These are phyloP conservation scores for Choanephora cucurbitarum DNA, from an alignment of 371 early-diverging fungal species.

Conservation along the genomic window DNA sequence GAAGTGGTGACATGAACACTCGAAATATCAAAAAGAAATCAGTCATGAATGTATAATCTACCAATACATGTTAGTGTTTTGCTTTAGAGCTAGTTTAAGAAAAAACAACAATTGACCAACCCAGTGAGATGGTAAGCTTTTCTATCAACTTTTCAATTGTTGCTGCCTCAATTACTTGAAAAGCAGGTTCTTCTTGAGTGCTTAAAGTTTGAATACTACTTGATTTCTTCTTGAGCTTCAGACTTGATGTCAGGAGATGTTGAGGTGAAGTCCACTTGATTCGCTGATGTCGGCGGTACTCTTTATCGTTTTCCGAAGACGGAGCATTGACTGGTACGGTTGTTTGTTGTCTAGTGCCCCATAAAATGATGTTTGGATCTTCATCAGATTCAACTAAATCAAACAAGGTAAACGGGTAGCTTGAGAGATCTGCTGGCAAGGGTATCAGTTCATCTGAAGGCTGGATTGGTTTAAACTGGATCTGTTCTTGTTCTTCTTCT, in stretches of 20 bases:
- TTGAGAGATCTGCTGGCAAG: conserved; percentile 38
- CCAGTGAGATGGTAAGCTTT: conserved; percentile 64
- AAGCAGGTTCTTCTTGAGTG: neutral
- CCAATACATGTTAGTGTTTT: conserved; percentile 1
- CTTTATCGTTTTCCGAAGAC: neutral
- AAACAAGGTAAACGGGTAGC: conserved; percentile 52
- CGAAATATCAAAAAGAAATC: conserved; percentile 75
- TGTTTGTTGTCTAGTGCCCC: conserved; percentile 36
- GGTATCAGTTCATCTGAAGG: conserved; percentile 4
- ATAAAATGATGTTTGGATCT: conserved; percentile 54
- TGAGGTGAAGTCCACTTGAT: conserved; percentile 15
- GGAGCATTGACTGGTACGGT: conserved; percentile 2
- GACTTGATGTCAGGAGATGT: conserved; percentile 7
- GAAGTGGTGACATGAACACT: conserved; percentile 59
- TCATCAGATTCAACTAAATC: conserved; percentile 55
- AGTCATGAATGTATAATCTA: conserved; percentile 70
- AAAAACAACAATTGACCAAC: conserved; percentile 28
- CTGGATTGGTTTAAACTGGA: conserved; percentile 12
- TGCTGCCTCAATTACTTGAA: conserved; percentile 55
- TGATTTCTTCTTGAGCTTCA: conserved; percentile 10
- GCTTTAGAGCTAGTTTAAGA: neutral
- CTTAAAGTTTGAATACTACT: neutral
- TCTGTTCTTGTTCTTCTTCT: conserved; percentile 19
- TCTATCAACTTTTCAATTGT: conserved; percentile 66
- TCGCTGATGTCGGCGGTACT: neutral